Base-by-base conservation (phyloP, 2,329 filamentous ascomycete genomes). In the Endoconidiophora polonica region DNA sequence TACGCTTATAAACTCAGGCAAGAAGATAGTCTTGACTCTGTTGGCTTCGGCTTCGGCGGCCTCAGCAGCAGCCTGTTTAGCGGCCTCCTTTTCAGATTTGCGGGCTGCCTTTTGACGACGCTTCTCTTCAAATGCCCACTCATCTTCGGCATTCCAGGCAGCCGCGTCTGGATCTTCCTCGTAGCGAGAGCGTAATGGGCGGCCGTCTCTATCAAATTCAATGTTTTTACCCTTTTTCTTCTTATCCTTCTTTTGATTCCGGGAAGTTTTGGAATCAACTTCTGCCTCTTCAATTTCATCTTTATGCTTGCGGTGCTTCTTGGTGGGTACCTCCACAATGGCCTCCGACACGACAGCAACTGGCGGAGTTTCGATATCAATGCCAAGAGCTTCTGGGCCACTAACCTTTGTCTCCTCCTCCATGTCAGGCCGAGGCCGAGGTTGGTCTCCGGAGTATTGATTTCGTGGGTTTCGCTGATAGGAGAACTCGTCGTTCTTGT, bases 1-100 rank as follows among this genome's bases (percentile, higher is more conserved):
- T n/a, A 95, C 81, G 58, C 78, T 91, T 63, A 98, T 93, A 58
- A 86, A 94, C 60, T 95, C 86, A 0, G 93, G 93, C 20, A 98
- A 68, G 48, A 81, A 76, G 43, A 98, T 83, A 2, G 74, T 76
- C 33, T 62, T 60, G 56, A 75, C 46, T 58, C 64, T 60, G 46
- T 61, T 62, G 53, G 65, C 62, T 60, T 65, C 62, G 53, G 65
- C 66, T 23, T 52, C 52, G 3, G 41, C 38, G n/a, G 48, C 44
- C 23, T 52, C 52, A 3, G 45, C 38, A 14, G 48, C 44, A 4
- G 52, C 52, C 22, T 29, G 26, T 42, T 50, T 53, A 9, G 33
- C 44, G 14, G 52, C 48, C 23, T 53, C 52, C 36, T 53, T 53
- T 20, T 47, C 52, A n/a, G 47, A 43, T 22, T 45, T 53, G 12